Evolutionary conservation across 2,329 filamentous ascomycete genomes (phyloP), one percentile per base, ranked within the genome.

Genomic region (Pseudovirgaria hyperparasitica): DNA sequence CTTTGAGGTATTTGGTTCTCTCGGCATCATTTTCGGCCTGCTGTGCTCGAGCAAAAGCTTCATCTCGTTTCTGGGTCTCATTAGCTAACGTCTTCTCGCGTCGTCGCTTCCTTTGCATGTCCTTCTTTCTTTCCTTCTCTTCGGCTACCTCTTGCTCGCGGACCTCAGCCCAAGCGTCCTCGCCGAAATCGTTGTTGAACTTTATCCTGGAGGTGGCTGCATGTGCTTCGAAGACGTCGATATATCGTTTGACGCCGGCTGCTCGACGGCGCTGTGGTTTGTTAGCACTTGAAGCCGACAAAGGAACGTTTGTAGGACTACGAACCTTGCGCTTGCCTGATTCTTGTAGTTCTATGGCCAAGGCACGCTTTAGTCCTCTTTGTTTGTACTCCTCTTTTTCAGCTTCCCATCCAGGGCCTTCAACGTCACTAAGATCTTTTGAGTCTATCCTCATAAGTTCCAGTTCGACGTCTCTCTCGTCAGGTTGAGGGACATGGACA

Each of bases 121-220:
- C 90, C 62, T 98, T 98, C 64, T 98, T 98, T 38, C 90, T 82
- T 57, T 98, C 90, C 60, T 98, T 98, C 55, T 98, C 90, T 34
- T 87, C 85, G 34, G 80, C 79, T 6, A 94, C 67, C 52, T 94
- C 87, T 39, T 84, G 82, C 35, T 85, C 79, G 39, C 90, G 81
- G 2, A 96, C 87, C 42, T 93, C 79, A 28, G 80, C 72, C 33
- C 87, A 70, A 2, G 90, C 87, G 21, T 80, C 76, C 11, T 81
- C 72, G 46, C 85, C 86, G 50, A 90, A 76, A 23, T 76, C 62
- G 9, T 79, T 67, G 32, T 82, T 72, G 50, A 82, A 94, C 17
- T 82, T 74, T 28, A 76, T 67, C 43, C 80, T 80, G 20, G 82
- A 82, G 11, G 72, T 65, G 26, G 74, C 67, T 26, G 77, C 72